These are phyloP conservation scores for Mallotus japonicus DNA, from an alignment of 441 rosid genomes.

Conservation along the genomic window DNA sequence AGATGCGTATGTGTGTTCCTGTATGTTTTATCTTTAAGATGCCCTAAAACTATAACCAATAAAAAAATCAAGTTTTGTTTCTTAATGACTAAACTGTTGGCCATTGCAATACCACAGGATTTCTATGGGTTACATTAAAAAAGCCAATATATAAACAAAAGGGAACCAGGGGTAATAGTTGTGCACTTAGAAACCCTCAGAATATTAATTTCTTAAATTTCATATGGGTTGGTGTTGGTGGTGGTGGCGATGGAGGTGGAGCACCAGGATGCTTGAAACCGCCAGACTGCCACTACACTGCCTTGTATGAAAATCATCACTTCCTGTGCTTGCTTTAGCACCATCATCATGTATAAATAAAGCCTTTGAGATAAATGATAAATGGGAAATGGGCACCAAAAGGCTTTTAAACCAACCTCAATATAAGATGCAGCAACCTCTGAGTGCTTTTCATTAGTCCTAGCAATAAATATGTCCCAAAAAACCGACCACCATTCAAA, in stretches of 20 bases:
- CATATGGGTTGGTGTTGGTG: background rate
- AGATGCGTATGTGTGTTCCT: no score
- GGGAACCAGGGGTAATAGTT: background rate
- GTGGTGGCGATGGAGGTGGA: no score
- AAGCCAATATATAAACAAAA: background rate
- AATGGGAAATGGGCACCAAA: background rate
- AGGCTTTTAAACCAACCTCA: constrained; percentile 37
- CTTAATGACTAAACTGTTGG: no score
- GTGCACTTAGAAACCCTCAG: background rate
- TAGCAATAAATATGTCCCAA: constrained; percentile 88
- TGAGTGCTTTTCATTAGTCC: constrained; percentile 75
- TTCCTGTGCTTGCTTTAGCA: constrained; percentile 3
- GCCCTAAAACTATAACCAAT: background rate
- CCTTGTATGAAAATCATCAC: background rate
- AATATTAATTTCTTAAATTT: background rate
- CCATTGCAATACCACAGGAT: background rate
- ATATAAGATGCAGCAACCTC: constrained; percentile 80
- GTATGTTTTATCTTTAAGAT: no score
- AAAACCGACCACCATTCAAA: constrained; percentile 99
- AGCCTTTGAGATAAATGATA: background rate
- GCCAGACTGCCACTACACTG: background rate
- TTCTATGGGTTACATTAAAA: background rate
- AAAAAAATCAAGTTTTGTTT: background rate
- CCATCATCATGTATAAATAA: background rate
- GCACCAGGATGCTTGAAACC: no score